Evolutionary conservation across 2,329 filamentous ascomycete species (phyloP), one percentile per base, ranked within the genome.

Genomic region (Fusarium kyushuense): DNA sequence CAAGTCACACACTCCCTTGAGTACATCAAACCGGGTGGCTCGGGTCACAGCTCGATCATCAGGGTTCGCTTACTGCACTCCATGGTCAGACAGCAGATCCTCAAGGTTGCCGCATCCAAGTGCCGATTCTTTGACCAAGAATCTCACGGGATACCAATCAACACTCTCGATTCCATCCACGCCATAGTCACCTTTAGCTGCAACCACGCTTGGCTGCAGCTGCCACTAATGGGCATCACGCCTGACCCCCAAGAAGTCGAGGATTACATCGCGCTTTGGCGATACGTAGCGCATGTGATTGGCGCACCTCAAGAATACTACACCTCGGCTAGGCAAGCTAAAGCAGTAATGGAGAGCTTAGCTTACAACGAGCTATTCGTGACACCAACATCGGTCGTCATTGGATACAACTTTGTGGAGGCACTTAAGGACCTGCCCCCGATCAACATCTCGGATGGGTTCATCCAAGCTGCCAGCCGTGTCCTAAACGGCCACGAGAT

Each of bases 31-130:
- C 89, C 88, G 1, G 88, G 87, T 1, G 89, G 89, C 2, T 84
- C 83, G 8, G 90, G 89, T 2, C 87, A 88, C 57, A 81, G 83
- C 3, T 87, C 88, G 3, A 86, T 87, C 1, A 80, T 92, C 14
- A 84, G 89, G 3, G 89, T 92, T 6, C 85, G 90, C 14, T 79
- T 92, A 1, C 81, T 92, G 7, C 90, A 92, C 69, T 84, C 89
- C 0, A 85, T 87, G 1, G 89, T 92, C 9, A 84, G 90, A 6
- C 80, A 86, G 54, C 84, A 87, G 14, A 91, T 92, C 58, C 79
- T 90, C 71, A 85, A 83, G 30, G 80, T 92, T 5, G 82, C 82
- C 9, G 75, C 81, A 6, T 76, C 82, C 23, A 79, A 82, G 14
- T 54, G 48, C 17, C 82, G 82, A 6, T 92, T 92, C 75, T 92